Evolutionary conservation across 257 asterid genomes (phyloP).

Genomic region (Primulina huaijiensis): DNA sequence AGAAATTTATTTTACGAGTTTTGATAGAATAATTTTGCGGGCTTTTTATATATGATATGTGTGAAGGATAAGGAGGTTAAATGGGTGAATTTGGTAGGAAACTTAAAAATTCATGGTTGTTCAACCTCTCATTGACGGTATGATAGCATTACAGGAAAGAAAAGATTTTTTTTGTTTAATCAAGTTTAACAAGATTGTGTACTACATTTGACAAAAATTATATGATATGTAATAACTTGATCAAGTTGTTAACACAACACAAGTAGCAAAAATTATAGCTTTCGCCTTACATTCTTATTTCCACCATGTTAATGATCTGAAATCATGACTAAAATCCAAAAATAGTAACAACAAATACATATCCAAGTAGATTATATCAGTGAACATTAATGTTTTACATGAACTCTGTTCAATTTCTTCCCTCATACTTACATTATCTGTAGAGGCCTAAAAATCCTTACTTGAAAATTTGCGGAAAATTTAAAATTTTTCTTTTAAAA

Average conservation of each 20-base stretch:
- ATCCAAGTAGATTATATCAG: no score
- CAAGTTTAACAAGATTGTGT: no score
- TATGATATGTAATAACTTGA: not conserved
- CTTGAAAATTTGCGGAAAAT: no score
- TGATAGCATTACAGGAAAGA: not conserved
- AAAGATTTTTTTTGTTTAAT: no score
- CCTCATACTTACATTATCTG: not conserved
- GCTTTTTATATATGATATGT: slow-evolving; percentile 9
- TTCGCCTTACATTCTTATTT: no score
- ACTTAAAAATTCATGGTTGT: slow-evolving; percentile 8
- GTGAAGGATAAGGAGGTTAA: not conserved
- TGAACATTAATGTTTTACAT: not conserved
- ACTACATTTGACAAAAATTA: not conserved
- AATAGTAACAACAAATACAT: no score
- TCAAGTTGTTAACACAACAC: not conserved
- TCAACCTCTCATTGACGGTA: slow-evolving; percentile 16
- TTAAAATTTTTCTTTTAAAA: no score
- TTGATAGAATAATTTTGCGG: not conserved
- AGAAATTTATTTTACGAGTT: not conserved
- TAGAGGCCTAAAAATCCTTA: no score
- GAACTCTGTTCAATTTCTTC: not conserved
- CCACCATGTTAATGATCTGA: no score
- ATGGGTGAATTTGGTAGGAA: slow-evolving; percentile 28
- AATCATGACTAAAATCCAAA: no score
- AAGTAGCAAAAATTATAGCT: not conserved